A percentile compares a stretch with the other conserved stretches of the same genome.
Evolutionary conservation across 1,284 basidiomycete species (phyloP).

Genomic region (Macrocystidia cucumis): DNA sequence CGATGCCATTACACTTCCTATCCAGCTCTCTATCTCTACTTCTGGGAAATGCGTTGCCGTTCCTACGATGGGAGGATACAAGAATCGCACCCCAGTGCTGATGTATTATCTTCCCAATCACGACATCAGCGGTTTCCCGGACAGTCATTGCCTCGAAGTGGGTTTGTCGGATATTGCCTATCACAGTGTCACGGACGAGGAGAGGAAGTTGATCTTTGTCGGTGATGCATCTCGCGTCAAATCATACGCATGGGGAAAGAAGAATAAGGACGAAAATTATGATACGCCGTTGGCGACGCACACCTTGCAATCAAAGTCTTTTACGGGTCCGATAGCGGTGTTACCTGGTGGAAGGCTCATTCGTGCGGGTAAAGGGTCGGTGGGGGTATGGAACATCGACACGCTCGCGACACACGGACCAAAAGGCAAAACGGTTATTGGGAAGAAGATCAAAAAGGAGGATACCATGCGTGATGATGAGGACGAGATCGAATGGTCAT

Average conservation of each 20-base stretch:
- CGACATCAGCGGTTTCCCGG: conserved; percentile 8
- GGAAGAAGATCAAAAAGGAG: conserved; percentile 13
- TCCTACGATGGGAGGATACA: conserved; percentile 24
- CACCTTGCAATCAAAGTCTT: conserved; percentile 18
- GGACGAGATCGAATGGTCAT: conserved; percentile 21
- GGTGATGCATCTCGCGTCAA: conserved; percentile 21
- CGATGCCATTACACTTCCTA: conserved; percentile 13
- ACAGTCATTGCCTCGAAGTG: conserved; percentile 8
- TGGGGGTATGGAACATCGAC: conserved; percentile 24
- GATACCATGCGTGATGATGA: conserved; percentile 18
- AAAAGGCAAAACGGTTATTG: conserved; percentile 16
- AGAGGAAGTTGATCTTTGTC: conserved; percentile 19
- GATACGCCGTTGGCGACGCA: conserved; percentile 16
- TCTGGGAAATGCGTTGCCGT: conserved; percentile 20
- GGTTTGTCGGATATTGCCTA: conserved; percentile 12
- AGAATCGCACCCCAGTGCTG: conserved; percentile 24
- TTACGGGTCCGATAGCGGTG: conserved; percentile 19
- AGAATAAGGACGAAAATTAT: conserved; percentile 4
- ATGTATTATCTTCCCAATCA: conserved; percentile 19
- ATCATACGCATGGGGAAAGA: conserved; percentile 18
- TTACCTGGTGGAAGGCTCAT: conserved; percentile 17
- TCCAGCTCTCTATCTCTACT: conserved; percentile 17
- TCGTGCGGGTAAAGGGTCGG: conserved; percentile 22
- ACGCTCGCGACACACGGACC: conserved; percentile 20
- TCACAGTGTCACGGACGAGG: conserved; percentile 15